A percentile compares a stretch with the other conserved stretches of the same genome.
Evolutionary conservation across 2,329 filamentous ascomycete genomes (phyloP).

Genomic region (Alternaria triticimaculans): DNA sequence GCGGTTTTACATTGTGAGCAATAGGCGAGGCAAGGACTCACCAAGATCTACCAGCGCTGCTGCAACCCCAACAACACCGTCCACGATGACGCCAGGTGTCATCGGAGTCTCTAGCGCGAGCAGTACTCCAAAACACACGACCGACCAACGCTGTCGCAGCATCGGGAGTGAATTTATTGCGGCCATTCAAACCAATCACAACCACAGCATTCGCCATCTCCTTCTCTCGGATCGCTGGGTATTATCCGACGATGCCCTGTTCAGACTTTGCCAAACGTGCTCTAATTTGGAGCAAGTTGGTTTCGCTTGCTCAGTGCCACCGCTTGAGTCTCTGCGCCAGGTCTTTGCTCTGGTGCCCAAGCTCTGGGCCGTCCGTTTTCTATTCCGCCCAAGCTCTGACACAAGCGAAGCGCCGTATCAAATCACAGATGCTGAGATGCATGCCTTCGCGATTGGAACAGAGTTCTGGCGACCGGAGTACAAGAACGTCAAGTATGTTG

Average conservation of each 20-base stretch:
- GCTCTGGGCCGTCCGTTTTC: conserved; percentile 51
- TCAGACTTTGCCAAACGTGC: conserved; percentile 60
- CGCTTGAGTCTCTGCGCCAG: conserved; percentile 42
- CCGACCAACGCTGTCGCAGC: conserved; percentile 41
- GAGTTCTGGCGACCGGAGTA: conserved; percentile 47
- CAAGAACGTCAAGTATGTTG: conserved; percentile 47
- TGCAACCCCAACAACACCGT: conserved; percentile 40
- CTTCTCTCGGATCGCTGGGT: conserved; percentile 64
- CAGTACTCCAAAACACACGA: conserved; percentile 30
- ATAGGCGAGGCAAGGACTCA: conserved; percentile 27
- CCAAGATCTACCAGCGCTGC: conserved; percentile 35
- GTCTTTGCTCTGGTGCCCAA: conserved; percentile 49
- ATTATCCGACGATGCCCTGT: conserved; percentile 57
- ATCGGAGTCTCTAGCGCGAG: conserved; percentile 23
- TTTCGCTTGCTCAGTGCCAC: conserved; percentile 63
- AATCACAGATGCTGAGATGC: conserved; percentile 36
- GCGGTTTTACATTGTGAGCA: conserved; percentile 60
- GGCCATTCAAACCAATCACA: conserved; percentile 59
- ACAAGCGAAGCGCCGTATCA: conserved; percentile 31
- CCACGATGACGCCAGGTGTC: conserved; percentile 26
- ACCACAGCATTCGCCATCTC: conserved; percentile 61
- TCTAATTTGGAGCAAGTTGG: conserved; percentile 66
- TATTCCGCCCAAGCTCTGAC: conserved; percentile 40
- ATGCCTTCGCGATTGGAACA: conserved; percentile 40
- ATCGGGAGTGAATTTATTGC: conserved; percentile 57